phyloP scores from a whole-genome alignment of 495 filamentous ascomycete species.

The Aspergillus coremiiformis region DNA sequence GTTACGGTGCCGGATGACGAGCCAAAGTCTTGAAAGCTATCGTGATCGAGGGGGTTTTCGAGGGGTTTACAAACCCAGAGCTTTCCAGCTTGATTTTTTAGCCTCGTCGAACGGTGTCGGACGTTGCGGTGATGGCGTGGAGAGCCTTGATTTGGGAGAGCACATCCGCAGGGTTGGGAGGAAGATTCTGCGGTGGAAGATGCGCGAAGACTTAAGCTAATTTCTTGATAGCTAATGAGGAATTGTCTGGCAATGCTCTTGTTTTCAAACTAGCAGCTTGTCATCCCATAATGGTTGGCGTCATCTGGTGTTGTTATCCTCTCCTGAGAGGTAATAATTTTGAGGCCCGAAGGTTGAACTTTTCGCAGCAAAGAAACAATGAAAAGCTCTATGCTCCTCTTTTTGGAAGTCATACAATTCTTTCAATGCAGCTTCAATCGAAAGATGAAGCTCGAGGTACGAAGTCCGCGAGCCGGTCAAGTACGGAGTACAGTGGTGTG shows the following conservation, averaged over 20 bases:
- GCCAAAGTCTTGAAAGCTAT: constrained; percentile 50
- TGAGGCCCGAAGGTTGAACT: constrained; percentile 13
- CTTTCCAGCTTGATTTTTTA: constrained; percentile 60
- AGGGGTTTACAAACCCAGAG: constrained; percentile 59
- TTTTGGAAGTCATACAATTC: neutral
- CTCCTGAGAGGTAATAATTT: constrained; percentile 14
- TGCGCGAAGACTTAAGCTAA: constrained; percentile 33
- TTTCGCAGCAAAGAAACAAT: neutral
- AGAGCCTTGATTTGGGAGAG: constrained; percentile 45
- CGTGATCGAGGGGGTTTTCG: constrained; percentile 45
- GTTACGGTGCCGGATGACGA: constrained; percentile 51
- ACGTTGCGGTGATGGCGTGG: constrained; percentile 43
- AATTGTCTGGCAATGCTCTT: constrained; percentile 9
- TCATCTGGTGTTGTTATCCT: neutral
- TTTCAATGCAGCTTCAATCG: neutral
- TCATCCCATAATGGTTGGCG: neutral
- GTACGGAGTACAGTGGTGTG: constrained; percentile 47
- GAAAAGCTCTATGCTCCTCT: neutral
- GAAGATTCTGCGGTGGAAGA: constrained; percentile 33
- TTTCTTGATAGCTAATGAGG: constrained; percentile 24
- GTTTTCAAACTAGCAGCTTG: neutral
- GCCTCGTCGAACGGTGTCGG: constrained; percentile 45
- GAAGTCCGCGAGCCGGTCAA: constrained; percentile 40
- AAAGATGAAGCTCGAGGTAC: constrained; percentile 61
- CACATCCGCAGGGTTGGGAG: constrained; percentile 55